Conservation (phyloP, 257 asterid genomes). For the Solanum chilense region DNA sequence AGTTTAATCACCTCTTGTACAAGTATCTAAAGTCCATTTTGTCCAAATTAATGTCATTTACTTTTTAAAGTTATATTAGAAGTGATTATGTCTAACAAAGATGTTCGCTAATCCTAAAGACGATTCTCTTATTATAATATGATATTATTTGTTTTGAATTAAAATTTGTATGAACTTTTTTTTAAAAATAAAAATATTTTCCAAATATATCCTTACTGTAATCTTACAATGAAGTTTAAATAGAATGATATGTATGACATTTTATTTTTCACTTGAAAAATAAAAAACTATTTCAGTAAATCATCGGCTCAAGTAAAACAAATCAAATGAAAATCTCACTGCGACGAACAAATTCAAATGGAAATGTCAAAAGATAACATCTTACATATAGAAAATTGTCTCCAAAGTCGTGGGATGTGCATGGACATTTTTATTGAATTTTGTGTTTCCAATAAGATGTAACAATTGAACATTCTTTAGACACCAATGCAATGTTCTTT, state of each 20-base stretch:
- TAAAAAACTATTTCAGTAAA: not conserved
- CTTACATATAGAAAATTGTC: not conserved
- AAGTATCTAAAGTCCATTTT: not conserved
- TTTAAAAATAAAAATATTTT: not conserved
- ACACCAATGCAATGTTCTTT: not conserved
- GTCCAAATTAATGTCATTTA: not conserved
- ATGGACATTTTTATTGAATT: not conserved
- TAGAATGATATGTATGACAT: no score
- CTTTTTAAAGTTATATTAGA: not conserved
- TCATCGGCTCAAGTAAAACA: not conserved
- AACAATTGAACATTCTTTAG: not conserved
- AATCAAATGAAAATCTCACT: not conserved
- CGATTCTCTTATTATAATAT: not conserved
- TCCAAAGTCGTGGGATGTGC: not conserved
- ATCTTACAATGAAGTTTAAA: no score
- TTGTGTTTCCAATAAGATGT: not conserved
- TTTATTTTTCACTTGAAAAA: not conserved
- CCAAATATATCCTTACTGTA: no score
- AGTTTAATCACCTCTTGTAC: not conserved
- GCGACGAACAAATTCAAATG: not conserved
- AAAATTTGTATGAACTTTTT: not conserved
- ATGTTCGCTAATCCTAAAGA: not conserved
- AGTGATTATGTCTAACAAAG: not conserved
- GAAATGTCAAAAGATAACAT: not conserved
- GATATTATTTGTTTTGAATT: not conserved